These are phyloP conservation scores for Neltuma alba DNA, from an alignment of 306 rosid species.

Conservation along the genomic window DNA sequence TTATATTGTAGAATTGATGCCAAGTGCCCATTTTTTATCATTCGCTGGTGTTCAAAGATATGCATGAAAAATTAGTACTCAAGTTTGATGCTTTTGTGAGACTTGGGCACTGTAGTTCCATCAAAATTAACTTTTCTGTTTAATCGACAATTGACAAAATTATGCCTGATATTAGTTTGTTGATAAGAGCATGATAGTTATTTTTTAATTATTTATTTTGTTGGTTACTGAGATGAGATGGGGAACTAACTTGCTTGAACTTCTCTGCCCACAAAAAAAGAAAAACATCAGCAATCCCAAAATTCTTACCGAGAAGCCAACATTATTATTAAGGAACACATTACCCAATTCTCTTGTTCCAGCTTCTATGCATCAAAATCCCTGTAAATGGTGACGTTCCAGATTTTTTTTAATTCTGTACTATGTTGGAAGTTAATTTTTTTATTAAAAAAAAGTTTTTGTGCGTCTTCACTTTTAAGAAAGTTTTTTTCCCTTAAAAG, in stretches of 20 bases:
- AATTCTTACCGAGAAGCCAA: too few relatives aligned
- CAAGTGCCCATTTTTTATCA: not conserved
- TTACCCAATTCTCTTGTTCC: too few relatives aligned
- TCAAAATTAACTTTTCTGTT: not conserved
- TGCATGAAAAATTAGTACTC: not conserved
- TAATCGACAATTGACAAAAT: not conserved
- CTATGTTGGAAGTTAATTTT: too few relatives aligned
- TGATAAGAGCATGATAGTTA: not conserved
- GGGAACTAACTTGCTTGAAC: not conserved
- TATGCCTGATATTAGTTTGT: not conserved
- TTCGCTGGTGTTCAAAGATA: not conserved
- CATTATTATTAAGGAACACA: too few relatives aligned
- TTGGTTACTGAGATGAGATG: not conserved
- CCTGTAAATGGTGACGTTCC: too few relatives aligned
- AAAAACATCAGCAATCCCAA: too few relatives aligned
- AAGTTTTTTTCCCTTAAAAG: too few relatives aligned
- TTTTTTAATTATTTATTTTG: not conserved
- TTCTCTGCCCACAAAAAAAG: too few relatives aligned
- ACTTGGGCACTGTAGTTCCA: not conserved
- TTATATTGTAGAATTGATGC: not conserved
- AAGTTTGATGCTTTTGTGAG: not conserved
- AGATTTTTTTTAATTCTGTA: too few relatives aligned
- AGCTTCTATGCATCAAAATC: too few relatives aligned
- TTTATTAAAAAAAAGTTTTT: too few relatives aligned
- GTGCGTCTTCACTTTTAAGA: too few relatives aligned